A percentile compares a stretch with the other conserved stretches of the same genome.
phyloP scores from a whole-genome alignment of 495 filamentous ascomycete species.

The Xylaria longipes region DNA sequence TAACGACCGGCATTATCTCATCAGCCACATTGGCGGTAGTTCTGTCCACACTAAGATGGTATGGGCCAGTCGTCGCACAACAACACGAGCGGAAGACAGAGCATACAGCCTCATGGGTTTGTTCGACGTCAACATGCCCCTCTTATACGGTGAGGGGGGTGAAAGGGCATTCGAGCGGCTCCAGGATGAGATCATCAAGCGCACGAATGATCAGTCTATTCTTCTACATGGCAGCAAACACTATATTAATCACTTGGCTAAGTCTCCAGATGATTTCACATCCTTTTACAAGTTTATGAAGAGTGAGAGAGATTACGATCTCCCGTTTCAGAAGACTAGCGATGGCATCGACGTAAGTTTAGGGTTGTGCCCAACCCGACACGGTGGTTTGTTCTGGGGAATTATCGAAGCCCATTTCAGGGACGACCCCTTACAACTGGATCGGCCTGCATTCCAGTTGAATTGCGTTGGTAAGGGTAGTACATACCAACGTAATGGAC shows the following conservation, averaged over 20 bases:
- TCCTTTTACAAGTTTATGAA: neutral
- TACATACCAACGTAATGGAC: neutral
- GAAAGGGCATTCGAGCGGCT: constrained; percentile 17
- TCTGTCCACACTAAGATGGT: neutral
- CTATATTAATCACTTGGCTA: neutral
- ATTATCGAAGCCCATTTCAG: neutral
- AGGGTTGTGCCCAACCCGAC: neutral
- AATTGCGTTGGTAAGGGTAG: too few relatives aligned
- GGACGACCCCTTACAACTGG: neutral
- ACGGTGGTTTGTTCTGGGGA: neutral
- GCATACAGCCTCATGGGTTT: constrained; percentile 34
- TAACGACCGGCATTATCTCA: too few relatives aligned
- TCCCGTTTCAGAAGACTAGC: neutral
- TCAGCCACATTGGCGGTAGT: neutral
- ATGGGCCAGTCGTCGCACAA: neutral
- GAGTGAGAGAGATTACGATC: neutral
- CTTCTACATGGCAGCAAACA: neutral
- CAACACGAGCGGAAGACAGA: constrained; percentile 27
- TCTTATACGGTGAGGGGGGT: constrained; percentile 33
- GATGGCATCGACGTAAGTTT: neutral
- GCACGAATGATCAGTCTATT: constrained; percentile 1
- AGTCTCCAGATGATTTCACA: neutral
- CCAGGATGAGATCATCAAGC: neutral
- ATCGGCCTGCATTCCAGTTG: neutral
- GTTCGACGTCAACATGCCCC: constrained; percentile 33